These are phyloP conservation scores for Xylariaceae sp. DNA, from an alignment of 2,329 filamentous ascomycete species.

Conservation along the genomic window DNA sequence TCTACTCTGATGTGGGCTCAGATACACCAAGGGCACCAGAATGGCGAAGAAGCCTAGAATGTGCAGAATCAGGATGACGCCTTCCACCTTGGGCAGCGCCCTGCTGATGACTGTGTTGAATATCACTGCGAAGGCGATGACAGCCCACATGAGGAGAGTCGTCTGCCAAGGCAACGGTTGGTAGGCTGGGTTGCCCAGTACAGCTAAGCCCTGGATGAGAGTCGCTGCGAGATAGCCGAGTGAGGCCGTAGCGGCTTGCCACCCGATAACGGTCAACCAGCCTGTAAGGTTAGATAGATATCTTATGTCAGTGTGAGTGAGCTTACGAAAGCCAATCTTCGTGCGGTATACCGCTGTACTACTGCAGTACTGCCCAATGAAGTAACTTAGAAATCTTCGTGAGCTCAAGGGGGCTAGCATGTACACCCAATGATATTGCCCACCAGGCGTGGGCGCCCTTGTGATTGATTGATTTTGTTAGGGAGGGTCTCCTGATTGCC, in stretches of 20 bases:
- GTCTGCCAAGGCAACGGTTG: conserved; percentile 28
- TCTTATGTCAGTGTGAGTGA: background rate
- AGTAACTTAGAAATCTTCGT: conserved; percentile 17
- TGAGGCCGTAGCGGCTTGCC: conserved; percentile 16
- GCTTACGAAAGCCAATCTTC: background rate
- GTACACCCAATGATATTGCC: conserved; percentile 20
- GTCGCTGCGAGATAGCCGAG: conserved; percentile 13
- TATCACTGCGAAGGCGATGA: conserved; percentile 34
- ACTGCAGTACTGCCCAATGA: conserved; percentile 10
- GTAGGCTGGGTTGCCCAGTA: conserved; percentile 15
- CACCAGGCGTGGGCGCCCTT: conserved; percentile 17
- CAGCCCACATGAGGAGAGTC: conserved; percentile 37
- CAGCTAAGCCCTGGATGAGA: conserved; percentile 19
- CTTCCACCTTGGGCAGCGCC: conserved; percentile 38
- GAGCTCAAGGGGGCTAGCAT: conserved; percentile 16
- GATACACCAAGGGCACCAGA: conserved; percentile 33
- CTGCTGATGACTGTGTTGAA: conserved; percentile 38
- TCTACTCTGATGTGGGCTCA: conserved; percentile 29
- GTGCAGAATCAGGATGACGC: conserved; percentile 38
- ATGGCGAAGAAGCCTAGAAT: conserved; percentile 39
- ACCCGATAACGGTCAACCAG: conserved; percentile 20
- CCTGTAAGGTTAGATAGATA: too few species aligned
- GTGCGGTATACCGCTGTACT: too few species aligned
- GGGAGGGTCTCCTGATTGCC: background rate
- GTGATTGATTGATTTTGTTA: conserved; percentile 1